phyloP scores from a whole-genome alignment of 1,139 yeast genomes.

The Protomyces pachydermus region DNA sequence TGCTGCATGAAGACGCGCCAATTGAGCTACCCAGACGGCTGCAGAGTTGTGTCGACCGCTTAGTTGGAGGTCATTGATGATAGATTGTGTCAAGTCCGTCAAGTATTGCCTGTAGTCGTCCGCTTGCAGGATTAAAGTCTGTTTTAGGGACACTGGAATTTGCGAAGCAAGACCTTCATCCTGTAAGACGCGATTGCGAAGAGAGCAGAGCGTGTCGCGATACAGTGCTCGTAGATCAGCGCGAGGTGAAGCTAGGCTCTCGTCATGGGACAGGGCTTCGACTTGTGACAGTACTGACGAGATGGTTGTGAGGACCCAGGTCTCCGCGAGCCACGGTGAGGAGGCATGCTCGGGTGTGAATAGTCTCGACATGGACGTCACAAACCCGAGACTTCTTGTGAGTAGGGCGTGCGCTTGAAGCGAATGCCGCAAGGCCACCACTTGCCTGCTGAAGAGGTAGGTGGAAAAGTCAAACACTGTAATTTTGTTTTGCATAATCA shows the following conservation, averaged over 20 bases:
- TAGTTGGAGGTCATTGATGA: neutral
- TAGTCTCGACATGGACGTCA: conserved; percentile 29
- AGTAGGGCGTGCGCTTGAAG: conserved; percentile 34
- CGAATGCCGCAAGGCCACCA: conserved; percentile 37
- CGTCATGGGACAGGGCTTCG: neutral
- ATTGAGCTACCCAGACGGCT: neutral
- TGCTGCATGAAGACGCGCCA: neutral
- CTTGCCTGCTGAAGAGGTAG: conserved; percentile 45
- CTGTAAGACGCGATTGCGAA: neutral
- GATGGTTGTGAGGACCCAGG: neutral
- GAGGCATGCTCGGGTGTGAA: neutral
- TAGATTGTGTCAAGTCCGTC: neutral
- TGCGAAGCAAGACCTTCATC: neutral
- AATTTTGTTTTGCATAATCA: conserved; percentile 41
- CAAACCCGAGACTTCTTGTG: conserved; percentile 32
- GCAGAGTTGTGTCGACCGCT: neutral
- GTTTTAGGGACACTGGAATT: neutral
- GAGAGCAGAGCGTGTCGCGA: neutral
- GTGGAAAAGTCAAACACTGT: conserved; percentile 44
- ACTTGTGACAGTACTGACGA: neutral
- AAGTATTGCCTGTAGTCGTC: neutral
- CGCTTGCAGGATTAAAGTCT: neutral
- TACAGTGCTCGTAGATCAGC: neutral
- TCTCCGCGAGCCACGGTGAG: neutral
- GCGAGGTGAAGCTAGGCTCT: neutral